These are phyloP conservation scores for Pleurotus tuber-regium DNA, from an alignment of 768 basidiomycete species.

Conservation along the genomic window DNA sequence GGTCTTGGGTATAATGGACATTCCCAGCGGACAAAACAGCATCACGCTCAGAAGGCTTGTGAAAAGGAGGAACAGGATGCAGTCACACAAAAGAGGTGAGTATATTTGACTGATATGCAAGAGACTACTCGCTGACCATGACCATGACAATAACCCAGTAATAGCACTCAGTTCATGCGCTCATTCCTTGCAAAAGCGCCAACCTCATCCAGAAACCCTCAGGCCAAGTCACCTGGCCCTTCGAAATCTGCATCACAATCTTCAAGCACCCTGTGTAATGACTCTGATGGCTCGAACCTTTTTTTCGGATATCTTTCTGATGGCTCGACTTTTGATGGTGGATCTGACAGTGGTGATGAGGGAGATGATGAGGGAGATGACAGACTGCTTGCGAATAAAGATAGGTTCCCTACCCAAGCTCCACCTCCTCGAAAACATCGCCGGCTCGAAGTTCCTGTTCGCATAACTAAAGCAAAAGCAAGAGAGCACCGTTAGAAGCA, in stretches of 20 bases:
- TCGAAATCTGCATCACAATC: too few species aligned
- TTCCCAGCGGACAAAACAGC: slow-evolving; percentile 10
- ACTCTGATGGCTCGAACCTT: slow-evolving; percentile 1
- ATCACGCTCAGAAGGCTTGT: not conserved
- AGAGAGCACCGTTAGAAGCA: slow-evolving; percentile 3
- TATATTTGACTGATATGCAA: too few species aligned
- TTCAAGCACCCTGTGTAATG: too few species aligned
- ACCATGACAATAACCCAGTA: too few species aligned
- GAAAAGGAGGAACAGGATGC: slow-evolving; percentile 5
- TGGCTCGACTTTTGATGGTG: slow-evolving; percentile 16
- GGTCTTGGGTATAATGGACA: slow-evolving; percentile 15
- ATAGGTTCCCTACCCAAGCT: not conserved
- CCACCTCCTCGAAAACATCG: slow-evolving; percentile 21
- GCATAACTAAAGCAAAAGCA: slow-evolving; percentile 3
- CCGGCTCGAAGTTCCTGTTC: slow-evolving; percentile 19
- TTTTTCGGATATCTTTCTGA: slow-evolving; percentile 22
- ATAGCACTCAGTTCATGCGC: too few species aligned
- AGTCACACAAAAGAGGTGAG: not conserved
- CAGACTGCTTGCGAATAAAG: not conserved
- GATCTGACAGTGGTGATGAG: not conserved
- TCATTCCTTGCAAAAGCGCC: too few species aligned
- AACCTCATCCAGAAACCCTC: too few species aligned
- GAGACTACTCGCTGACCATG: too few species aligned
- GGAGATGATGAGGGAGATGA: not conserved
- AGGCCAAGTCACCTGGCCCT: too few species aligned